phyloP scores from a whole-genome alignment of 768 basidiomycete genomes.

The Hericium coralloides region DNA sequence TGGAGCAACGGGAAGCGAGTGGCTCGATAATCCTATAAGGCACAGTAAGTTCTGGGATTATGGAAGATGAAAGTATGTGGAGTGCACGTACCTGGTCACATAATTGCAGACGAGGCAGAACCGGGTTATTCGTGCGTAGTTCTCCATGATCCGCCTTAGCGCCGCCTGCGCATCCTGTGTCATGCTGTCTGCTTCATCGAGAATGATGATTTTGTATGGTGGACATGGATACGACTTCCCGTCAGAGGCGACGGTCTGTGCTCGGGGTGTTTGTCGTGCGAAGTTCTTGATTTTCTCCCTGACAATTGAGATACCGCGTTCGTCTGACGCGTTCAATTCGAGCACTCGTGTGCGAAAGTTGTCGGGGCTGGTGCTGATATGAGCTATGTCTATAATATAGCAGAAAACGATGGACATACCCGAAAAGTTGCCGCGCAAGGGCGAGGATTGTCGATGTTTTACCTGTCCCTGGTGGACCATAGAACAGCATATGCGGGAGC shows the following conservation, averaged over 20 bases:
- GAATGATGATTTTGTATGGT: constrained; percentile 97
- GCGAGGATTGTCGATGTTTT: constrained; percentile 99
- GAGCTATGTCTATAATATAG: background rate
- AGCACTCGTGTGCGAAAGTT: constrained; percentile 89
- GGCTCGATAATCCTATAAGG: constrained; percentile 88
- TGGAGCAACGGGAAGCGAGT: constrained; percentile 95
- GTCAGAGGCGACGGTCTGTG: constrained; percentile 61
- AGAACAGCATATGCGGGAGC: constrained; percentile 99
- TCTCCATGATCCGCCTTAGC: constrained; percentile 97
- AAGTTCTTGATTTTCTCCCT: constrained; percentile 99
- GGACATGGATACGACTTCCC: constrained; percentile 89
- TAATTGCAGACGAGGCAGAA: constrained; percentile 99
- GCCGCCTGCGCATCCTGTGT: constrained; percentile 99
- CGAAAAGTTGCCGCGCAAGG: constrained; percentile 87
- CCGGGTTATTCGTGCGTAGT: constrained; percentile 91
- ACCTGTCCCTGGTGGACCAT: constrained; percentile 96
- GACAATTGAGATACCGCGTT: constrained; percentile 94
- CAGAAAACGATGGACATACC: constrained; percentile 37
- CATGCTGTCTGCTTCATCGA: constrained; percentile 99
- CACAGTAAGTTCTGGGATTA: background rate
- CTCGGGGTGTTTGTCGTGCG: constrained; percentile 84
- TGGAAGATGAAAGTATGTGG: background rate
- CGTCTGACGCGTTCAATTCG: constrained; percentile 97
- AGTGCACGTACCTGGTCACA: constrained; percentile 72
- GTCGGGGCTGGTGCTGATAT: constrained; percentile 59